Evolutionary conservation across 352 stramenopile species (phyloP), one percentile per base, ranked within the genome.

Genomic region (Globisporangium alternatum): DNA sequence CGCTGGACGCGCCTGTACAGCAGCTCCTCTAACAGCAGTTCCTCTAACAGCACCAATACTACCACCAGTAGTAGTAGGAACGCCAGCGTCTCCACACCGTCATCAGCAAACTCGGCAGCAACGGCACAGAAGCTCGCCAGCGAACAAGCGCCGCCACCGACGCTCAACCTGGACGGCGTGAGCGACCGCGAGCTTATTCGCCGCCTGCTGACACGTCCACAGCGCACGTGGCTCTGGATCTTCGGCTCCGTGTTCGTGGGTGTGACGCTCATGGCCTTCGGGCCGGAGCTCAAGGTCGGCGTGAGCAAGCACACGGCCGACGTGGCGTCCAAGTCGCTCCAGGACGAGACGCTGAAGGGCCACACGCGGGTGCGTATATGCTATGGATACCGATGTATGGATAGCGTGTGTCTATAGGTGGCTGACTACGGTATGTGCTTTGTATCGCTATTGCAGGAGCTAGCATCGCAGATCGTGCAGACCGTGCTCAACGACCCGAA

Each of bases 381-480:
- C 19, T 33, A 33, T 51, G 37, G 4, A 21, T 2, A 33, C 0
- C 5, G 56, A 63, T 47, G 7, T 25, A 39, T 33, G 33, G 0
- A n/a, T 31, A 25, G n/a, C 28, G 31, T 56, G n/a, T 57, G 8
- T 8, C 12, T 33, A 45, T 28, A 28, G 15, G 44, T 47, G 3
- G 44, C n/a, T 63, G 35, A 67, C 41, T 43, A 10, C 52, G 3
- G 3, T 37, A n/a, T 53, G 25, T 52, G 35, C 12, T 7, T 44
- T 9, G 30, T 37, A 39, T 56, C 37, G 13, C 33, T 39, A 28
- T n/a, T 43, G 12, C 15, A 77, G 69, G 74, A 93, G 49, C 62
- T 95, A 47, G 86, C 86, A 7, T 93, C 83, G 8, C 83, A 93
- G 75, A 95, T 95, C 68, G 83, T 95, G 12, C 86, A 95, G 69